Evolutionary conservation across 768 basidiomycete species (phyloP), one percentile per base, ranked within the genome.

Genomic region (Hirschioporus abietinus): DNA sequence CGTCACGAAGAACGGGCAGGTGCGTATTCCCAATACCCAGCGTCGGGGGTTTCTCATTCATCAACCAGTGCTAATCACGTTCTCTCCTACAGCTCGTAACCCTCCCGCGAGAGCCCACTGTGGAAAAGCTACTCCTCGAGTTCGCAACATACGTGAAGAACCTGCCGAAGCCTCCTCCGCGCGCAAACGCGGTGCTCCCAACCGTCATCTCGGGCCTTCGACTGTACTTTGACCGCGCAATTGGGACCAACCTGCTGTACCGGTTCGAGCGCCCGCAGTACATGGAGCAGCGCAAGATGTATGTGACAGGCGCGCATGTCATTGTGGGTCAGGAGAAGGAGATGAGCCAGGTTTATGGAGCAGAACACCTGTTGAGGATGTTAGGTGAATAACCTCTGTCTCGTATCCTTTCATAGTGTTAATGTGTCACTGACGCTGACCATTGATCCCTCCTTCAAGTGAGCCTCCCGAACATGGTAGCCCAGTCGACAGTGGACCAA

Each of bases 261-360:
- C 89, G 95, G 23, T 95, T 96, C 70, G 96, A 99, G 76, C 86
- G 96, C n/a, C 87, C 88, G 7, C 96, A 99, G 75, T 98, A 96
- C 69, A 88, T 90, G 6, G 87, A 90, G 62, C 84, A 93, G 25
- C 85, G 91, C 59, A 88, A 89, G 72, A 77, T 78, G 68, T 92
- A 88, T 70, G 86, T 88, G 68, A 93, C 92, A 7, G 91, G 90
- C 0, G 87, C 82, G 62, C 83, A 87, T 63, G 90, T 92, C 27
- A 77, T 83, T 63, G 80, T 89, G 12, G 84, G 81, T 6, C 81
- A 87, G 68, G 92, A 93, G 73, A 90, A 87, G 75, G 89, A 93
- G 72, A 93, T 97, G 90, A 94, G 92, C 74, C 79, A 85, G 64
- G 83, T 98, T 7, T 99, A 99, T 72, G 97, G 96, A 0, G 95